Evolutionary conservation across 2,329 filamentous ascomycete species (phyloP).

Genomic region (Aspergillus sp.): DNA sequence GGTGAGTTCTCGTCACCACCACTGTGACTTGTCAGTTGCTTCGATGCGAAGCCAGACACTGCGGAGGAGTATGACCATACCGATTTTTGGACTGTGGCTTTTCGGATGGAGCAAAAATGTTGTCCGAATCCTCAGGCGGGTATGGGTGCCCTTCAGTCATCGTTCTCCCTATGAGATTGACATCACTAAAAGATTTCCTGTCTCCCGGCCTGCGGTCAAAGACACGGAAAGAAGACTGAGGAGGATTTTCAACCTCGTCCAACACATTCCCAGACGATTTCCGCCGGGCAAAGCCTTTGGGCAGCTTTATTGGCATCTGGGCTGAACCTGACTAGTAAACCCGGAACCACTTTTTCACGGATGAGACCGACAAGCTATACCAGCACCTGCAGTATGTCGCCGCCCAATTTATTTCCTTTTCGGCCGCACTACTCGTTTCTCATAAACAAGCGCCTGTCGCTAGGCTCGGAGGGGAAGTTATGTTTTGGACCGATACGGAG

Average conservation of each 20-base stretch:
- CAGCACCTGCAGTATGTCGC: conserved; percentile 6
- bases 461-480: no score
- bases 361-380: conserved; percentile 7
- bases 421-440: conserved; percentile 8
- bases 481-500: no score
- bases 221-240: conserved; percentile 49
- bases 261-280: conserved; percentile 53
- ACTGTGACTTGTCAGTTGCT: conserved; percentile 30
- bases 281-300: conserved; percentile 50
- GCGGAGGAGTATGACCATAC: conserved; percentile 23
- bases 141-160: conserved; percentile 29
- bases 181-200: conserved; percentile 41
- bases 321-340: conserved; percentile 3
- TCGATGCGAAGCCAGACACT: conserved; percentile 10
- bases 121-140: conserved; percentile 33
- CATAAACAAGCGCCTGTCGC: conserved; percentile 8
- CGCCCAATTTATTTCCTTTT: conserved; percentile 2
- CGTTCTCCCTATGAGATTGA: conserved; percentile 29
- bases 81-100: conserved; percentile 29
- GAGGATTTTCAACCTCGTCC: conserved; percentile 40
- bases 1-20: conserved; percentile 46
- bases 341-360: conserved; percentile 7
- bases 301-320: conserved; percentile 52
- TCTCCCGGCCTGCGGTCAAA: conserved; percentile 45
- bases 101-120: conserved; percentile 34